phyloP scores from a whole-genome alignment of 2,329 filamentous ascomycete species.

The Fusarium keratoplasticum region DNA sequence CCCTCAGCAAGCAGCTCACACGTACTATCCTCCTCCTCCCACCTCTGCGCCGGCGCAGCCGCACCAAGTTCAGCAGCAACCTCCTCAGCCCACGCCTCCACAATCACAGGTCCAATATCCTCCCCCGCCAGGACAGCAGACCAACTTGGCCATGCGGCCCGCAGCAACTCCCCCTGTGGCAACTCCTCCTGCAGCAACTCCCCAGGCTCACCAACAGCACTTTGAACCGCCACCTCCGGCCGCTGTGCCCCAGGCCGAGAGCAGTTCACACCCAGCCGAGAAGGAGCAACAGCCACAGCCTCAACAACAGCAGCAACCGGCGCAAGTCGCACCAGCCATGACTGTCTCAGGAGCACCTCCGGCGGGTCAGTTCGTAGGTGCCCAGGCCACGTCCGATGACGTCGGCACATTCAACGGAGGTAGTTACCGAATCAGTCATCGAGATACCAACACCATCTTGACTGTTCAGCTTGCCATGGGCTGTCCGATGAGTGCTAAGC shows the following conservation, averaged over 20 bases:
- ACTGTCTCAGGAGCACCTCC: constrained; percentile 55
- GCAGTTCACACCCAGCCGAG: constrained; percentile 44
- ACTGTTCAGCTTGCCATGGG: constrained; percentile 92
- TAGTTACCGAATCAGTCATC: constrained; percentile 91
- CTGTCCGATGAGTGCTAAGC: constrained; percentile 83
- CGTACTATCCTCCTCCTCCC: constrained; percentile 37
- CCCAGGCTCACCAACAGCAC: constrained; percentile 38
- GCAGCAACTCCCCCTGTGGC: constrained; percentile 39
- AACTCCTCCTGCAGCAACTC: constrained; percentile 41
- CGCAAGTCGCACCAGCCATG: constrained; percentile 45
- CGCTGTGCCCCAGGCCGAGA: constrained; percentile 34
- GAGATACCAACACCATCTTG: constrained; percentile 89
- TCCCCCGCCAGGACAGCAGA: constrained; percentile 36
- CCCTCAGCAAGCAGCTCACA: constrained; percentile 28
- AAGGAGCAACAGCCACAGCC: constrained; percentile 44
- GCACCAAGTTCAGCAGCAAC: constrained; percentile 36
- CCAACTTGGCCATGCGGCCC: constrained; percentile 34
- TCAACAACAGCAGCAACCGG: constrained; percentile 29
- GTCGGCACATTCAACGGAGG: constrained; percentile 98
- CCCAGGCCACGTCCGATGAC: constrained; percentile 76
- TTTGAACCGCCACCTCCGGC: constrained; percentile 44
- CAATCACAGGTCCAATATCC: constrained; percentile 43
- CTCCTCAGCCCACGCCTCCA: constrained; percentile 39
- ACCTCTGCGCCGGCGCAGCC: constrained; percentile 26
- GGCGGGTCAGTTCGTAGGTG: constrained; percentile 72